Conservation (phyloP, 2,329 filamentous ascomycete genomes). For the Pyricularia sp. region DNA sequence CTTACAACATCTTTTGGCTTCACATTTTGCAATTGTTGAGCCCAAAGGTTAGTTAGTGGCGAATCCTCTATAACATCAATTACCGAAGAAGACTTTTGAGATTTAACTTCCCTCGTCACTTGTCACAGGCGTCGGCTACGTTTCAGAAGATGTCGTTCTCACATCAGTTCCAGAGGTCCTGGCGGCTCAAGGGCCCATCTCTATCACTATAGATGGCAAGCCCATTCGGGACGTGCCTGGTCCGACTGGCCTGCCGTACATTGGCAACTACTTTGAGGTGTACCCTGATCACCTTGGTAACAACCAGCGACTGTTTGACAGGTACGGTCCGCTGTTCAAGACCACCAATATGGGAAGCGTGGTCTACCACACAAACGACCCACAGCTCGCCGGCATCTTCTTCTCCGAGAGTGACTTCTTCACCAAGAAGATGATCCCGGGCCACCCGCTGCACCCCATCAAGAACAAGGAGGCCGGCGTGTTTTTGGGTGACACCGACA, state of each 20-base stretch:
- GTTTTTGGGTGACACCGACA: slow-evolving; percentile 37
- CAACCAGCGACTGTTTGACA: slow-evolving; percentile 38
- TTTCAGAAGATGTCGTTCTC: slow-evolving; percentile 1
- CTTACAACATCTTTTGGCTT: slow-evolving; percentile 25
- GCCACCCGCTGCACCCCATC: slow-evolving; percentile 31
- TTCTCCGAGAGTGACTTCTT: slow-evolving; percentile 38
- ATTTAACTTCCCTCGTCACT: not conserved
- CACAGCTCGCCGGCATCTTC: slow-evolving; percentile 28
- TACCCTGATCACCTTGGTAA: slow-evolving; percentile 46
- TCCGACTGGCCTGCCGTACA: slow-evolving; percentile 30
- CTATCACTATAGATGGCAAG: slow-evolving; percentile 35
- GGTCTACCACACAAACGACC: slow-evolving; percentile 38
- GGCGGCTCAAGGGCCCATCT: slow-evolving; percentile 19
- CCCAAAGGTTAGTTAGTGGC: slow-evolving; percentile 22
- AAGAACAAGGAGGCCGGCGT: slow-evolving; percentile 28
- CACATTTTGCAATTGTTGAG: slow-evolving; percentile 29
- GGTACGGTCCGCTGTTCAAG: slow-evolving; percentile 37
- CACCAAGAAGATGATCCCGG: slow-evolving; percentile 37
- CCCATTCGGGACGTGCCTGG: slow-evolving; percentile 36
- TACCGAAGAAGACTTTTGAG: not conserved
- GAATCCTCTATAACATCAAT: not conserved
- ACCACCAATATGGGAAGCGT: slow-evolving; percentile 37
- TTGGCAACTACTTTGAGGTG: slow-evolving; percentile 41
- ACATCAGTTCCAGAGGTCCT: slow-evolving; percentile 4
- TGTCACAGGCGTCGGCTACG: slow-evolving; percentile 10